Evolutionary conservation across 2,329 filamentous ascomycete genomes (phyloP).

Genomic region (Botryosphaeria agaves): DNA sequence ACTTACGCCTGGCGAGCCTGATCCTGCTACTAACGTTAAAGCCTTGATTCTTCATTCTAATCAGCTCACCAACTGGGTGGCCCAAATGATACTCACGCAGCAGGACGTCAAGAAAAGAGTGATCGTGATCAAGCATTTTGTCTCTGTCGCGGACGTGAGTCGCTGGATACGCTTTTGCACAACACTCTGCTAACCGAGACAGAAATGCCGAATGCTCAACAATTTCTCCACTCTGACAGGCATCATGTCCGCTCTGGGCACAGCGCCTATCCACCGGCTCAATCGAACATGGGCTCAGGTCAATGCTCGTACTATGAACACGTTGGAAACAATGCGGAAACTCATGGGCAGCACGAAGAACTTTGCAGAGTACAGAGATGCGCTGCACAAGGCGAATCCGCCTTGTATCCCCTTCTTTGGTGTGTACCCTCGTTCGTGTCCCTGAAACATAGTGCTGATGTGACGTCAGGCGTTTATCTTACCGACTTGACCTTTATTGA

Average conservation of each 20-base stretch:
- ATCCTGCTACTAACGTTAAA: conserved; percentile 88
- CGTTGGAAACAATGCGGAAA: conserved; percentile 78
- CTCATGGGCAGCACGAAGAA: conserved; percentile 97
- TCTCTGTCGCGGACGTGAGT: conserved; percentile 84
- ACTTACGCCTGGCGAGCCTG: conserved; percentile 59
- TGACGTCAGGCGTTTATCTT: conserved; percentile 62
- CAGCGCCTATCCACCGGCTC: conserved; percentile 84
- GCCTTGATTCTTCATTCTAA: conserved; percentile 94
- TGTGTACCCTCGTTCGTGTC: conserved; percentile 24
- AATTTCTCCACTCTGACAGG: conserved; percentile 97
- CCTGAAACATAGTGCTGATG: not conserved
- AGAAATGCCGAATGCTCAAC: conserved; percentile 89
- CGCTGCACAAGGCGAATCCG: conserved; percentile 79
- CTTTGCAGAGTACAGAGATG: conserved; percentile 90
- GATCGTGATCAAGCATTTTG: conserved; percentile 96
- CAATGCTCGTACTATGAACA: conserved; percentile 62
- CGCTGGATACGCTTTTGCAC: not conserved
- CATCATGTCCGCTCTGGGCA: conserved; percentile 89
- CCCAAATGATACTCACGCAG: conserved; percentile 95
- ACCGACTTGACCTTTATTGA: conserved; percentile 98
- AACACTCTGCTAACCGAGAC: conserved; percentile 9
- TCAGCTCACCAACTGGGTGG: conserved; percentile 98
- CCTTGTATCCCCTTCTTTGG: conserved; percentile 98
- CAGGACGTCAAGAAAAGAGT: conserved; percentile 90
- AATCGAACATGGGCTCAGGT: conserved; percentile 91